Evolutionary conservation across 163 green algal genomes (phyloP), one percentile per base, ranked within the genome.

Genomic region (Trebouxia gelatinosa): DNA sequence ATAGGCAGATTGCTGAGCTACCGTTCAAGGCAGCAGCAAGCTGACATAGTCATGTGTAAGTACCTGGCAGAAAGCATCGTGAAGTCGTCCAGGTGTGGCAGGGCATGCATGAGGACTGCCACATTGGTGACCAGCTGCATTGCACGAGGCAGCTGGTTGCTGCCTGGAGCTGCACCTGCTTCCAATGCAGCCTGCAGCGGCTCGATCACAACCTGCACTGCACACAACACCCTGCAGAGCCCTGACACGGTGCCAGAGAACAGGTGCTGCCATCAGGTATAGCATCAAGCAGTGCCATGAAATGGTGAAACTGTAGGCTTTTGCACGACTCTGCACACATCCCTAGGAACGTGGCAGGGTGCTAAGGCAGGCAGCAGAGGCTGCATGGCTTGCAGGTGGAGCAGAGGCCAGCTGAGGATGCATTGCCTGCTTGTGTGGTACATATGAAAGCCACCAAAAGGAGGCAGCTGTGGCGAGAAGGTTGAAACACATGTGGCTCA

Each of bases 81-180:
- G 57, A 82, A 83, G 9, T 88, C 81, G 19, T 88, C 84, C 43
- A 88, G 75, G 0, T 80, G 40, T 1, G 46, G 50, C 46, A 86
- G 40, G 6, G 75, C 65, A 4, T 82, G 54, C 37, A 74, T 61
- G n/a, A 86, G 37, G 28, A 64, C 59, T 5, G 78, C 82, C 0
- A 79, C 72, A 39, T 88, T 81, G n/a, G 81, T 79, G 9, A 83
- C 79, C 37, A 82, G 78, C 78, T 86, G 84, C 81, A 81, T 77
- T 0, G 79, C 57, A 32, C 54, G 50, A n/a, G 64, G 66, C 74
- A 81, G 79, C 40, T 48, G 37, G 50, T 80, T 54, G 4, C 28
- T 31, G 35, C 75, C 48, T 9, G 62, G n/a, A 5, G 62, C 17
- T 51, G 6, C 70, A 50, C 21, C 74, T 29, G 40, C 68, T 43